Evolutionary conservation across 2,329 filamentous ascomycete species (phyloP).

Genomic region (Ceratocystis papillata): DNA sequence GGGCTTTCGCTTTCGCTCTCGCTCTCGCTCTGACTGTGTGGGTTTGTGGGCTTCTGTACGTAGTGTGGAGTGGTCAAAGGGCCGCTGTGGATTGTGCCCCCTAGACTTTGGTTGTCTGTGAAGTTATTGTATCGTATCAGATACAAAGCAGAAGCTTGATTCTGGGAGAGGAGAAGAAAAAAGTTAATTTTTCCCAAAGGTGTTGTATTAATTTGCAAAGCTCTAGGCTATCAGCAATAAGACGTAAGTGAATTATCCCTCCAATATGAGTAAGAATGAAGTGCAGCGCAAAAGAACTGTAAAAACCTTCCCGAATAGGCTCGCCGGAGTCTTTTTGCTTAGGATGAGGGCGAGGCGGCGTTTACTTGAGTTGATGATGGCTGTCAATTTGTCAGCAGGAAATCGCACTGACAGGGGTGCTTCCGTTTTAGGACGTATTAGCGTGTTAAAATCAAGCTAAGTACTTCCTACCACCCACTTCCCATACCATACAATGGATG

Average conservation of each 20-base stretch:
- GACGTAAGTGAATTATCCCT: neutral
- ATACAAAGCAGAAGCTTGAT: too few species aligned
- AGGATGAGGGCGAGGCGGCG: neutral
- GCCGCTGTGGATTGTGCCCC: too few species aligned
- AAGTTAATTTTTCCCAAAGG: too few species aligned
- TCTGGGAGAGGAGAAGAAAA: too few species aligned
- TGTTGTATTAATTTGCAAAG: neutral
- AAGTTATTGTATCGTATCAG: too few species aligned
- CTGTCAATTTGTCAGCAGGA: slow-evolving; percentile 10
- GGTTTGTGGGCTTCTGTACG: neutral
- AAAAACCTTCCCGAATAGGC: neutral
- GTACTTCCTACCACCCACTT: neutral
- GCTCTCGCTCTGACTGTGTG: neutral
- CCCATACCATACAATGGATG: neutral
- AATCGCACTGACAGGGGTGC: neutral
- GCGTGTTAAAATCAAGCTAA: neutral
- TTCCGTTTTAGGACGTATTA: neutral
- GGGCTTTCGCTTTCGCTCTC: neutral
- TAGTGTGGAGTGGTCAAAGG: neutral
- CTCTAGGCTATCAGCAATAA: neutral
- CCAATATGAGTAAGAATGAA: neutral
- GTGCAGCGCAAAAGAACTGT: neutral
- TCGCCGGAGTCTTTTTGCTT: neutral
- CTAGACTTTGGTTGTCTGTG: too few species aligned
- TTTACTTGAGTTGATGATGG: neutral